phyloP scores from a whole-genome alignment of 345 rosid genomes.

The Aquilaria malaccensis region DNA sequence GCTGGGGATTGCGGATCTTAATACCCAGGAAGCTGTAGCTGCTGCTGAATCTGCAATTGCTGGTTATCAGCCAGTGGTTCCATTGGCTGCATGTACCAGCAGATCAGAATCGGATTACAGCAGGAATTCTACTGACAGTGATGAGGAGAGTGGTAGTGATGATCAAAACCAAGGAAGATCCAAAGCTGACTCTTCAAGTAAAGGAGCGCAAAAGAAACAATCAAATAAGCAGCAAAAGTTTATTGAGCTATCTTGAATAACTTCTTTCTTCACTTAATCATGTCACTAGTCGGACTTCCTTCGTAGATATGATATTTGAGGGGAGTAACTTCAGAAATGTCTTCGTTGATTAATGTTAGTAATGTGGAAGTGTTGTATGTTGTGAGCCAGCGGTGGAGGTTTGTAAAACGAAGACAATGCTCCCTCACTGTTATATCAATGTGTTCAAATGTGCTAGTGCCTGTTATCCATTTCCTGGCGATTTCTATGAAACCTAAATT shows the following conservation, averaged over 20 bases:
- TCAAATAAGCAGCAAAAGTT: slow-evolving; percentile 37
- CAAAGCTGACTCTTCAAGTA: background rate
- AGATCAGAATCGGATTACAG: slow-evolving; percentile 35
- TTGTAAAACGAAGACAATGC: too few relatives aligned
- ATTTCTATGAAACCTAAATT: too few relatives aligned
- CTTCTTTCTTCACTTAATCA: too few relatives aligned
- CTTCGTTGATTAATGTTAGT: too few relatives aligned
- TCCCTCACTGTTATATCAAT: too few relatives aligned
- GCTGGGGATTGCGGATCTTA: slow-evolving; percentile 91
- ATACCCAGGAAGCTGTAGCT: slow-evolving; percentile 67
- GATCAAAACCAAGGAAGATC: slow-evolving; percentile 7
- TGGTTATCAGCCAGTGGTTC: slow-evolving; percentile 26
- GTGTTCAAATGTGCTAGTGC: too few relatives aligned
- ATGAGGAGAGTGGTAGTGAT: slow-evolving; percentile 15
- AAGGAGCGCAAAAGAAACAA: slow-evolving; percentile 10
- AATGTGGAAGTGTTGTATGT: too few relatives aligned
- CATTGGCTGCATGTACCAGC: slow-evolving; percentile 20
- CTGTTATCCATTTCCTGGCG: too few relatives aligned
- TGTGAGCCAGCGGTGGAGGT: too few relatives aligned
- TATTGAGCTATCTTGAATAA: slow-evolving; percentile 34
- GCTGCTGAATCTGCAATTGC: slow-evolving; percentile 81
- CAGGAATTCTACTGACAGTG: slow-evolving; percentile 20
- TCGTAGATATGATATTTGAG: too few relatives aligned
- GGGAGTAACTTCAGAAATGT: too few relatives aligned
- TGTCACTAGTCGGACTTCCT: too few relatives aligned